Conservation (phyloP, 2,329 filamentous ascomycete genomes). For the Albifimbria verrucaria region DNA sequence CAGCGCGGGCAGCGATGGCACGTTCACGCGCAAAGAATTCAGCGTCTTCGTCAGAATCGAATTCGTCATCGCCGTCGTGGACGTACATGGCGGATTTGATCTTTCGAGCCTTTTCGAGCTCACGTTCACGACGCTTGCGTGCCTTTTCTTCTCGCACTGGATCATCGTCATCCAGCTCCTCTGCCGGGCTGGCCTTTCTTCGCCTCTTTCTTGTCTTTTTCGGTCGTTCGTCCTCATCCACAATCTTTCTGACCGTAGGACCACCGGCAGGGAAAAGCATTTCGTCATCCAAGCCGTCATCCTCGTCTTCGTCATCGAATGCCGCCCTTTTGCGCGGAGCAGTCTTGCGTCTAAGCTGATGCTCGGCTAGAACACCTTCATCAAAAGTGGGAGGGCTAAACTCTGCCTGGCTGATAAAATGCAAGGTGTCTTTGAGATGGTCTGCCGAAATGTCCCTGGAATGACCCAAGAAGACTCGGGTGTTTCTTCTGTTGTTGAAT, state of each 20-base stretch:
- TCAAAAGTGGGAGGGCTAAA: conserved; percentile 76
- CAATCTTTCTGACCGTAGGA: conserved; percentile 53
- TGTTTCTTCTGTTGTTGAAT: conserved; percentile 60
- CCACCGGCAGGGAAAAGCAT: conserved; percentile 68
- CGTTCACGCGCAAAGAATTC: conserved; percentile 76
- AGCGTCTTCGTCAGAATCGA: conserved; percentile 66
- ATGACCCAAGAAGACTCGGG: conserved; percentile 76
- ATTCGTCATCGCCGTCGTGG: conserved; percentile 81
- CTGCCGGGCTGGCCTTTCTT: conserved; percentile 43
- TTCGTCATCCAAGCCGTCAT: conserved; percentile 51
- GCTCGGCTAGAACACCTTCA: conserved; percentile 69
- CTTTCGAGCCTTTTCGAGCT: conserved; percentile 72
- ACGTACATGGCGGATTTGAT: conserved; percentile 86
- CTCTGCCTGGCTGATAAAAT: conserved; percentile 73
- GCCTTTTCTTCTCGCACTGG: conserved; percentile 57
- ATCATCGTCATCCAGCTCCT: conserved; percentile 57
- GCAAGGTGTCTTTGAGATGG: conserved; percentile 64
- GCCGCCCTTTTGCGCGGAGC: conserved; percentile 52
- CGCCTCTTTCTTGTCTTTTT: conserved; percentile 37
- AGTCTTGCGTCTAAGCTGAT: conserved; percentile 73
- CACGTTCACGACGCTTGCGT: conserved; percentile 59
- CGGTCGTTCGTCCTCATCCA: conserved; percentile 57
- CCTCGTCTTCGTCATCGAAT: conserved; percentile 67
- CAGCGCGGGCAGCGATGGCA: conserved; percentile 52
- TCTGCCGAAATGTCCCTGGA: conserved; percentile 62